Evolutionary conservation across 495 filamentous ascomycete genomes (phyloP).

Genomic region (Neurospora cerealis): DNA sequence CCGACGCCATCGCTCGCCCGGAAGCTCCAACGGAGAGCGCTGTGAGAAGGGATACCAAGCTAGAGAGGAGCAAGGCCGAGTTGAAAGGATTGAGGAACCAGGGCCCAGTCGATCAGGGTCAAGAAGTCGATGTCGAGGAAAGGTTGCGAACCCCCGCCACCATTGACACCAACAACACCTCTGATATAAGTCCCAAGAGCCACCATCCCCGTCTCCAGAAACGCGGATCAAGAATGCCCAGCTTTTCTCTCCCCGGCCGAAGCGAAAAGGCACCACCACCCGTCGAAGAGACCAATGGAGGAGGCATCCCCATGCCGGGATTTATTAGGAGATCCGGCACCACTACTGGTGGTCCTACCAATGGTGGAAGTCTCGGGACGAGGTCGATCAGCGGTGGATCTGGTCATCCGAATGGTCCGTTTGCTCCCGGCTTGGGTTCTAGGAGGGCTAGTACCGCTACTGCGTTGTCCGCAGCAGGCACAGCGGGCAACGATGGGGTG

Average conservation of each 20-base stretch:
- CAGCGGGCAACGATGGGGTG: slow-evolving; percentile 6
- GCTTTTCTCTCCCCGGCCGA: neutral
- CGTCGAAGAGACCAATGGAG: slow-evolving; percentile 23
- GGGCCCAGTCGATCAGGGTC: neutral
- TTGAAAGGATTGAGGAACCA: slow-evolving; percentile 21
- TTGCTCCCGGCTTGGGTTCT: slow-evolving; percentile 1
- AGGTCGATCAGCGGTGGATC: slow-evolving; percentile 14
- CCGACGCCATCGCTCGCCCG: slow-evolving; percentile 30
- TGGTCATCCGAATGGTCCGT: neutral
- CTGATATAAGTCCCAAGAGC: neutral
- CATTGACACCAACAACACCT: slow-evolving; percentile 13
- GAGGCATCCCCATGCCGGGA: neutral
- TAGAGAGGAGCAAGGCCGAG: slow-evolving; percentile 38
- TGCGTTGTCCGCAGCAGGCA: slow-evolving; percentile 5
- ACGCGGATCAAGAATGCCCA: neutral
- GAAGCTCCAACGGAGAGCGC: slow-evolving; percentile 34
- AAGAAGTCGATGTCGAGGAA: neutral
- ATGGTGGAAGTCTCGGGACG: slow-evolving; percentile 19
- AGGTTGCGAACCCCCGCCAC: neutral
- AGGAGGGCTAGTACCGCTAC: slow-evolving; percentile 6
- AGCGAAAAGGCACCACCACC: neutral
- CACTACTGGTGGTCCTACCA: neutral
- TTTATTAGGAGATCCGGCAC: neutral
- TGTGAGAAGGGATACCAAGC: slow-evolving; percentile 39
- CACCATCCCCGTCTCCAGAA: neutral